phyloP scores from a whole-genome alignment of 176 grass and related monocot genomes.

The Thinopyrum elongatum region DNA sequence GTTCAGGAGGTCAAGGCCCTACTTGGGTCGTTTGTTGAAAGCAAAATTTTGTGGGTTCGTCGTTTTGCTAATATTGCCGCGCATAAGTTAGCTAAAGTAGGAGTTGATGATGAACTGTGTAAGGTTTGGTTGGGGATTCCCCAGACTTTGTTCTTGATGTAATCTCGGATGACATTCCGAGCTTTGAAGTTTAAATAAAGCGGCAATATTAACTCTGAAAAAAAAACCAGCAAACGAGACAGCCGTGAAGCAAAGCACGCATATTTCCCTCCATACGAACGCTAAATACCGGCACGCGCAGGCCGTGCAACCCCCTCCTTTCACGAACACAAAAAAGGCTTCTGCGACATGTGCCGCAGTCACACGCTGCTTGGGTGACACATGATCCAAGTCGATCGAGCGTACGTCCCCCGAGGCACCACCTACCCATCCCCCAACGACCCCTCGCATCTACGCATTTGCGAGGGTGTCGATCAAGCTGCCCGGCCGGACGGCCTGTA shows the following conservation, averaged over 20 bases:
- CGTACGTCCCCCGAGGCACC: background rate
- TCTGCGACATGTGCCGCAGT: background rate
- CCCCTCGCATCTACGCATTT: slow-evolving; percentile 40
- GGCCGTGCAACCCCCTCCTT: background rate
- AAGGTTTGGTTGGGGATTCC: too few relatives aligned
- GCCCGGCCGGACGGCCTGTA: background rate
- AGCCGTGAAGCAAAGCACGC: background rate
- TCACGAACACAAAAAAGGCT: background rate
- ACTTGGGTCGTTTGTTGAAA: too few relatives aligned
- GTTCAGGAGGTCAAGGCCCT: too few relatives aligned
- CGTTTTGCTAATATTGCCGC: too few relatives aligned
- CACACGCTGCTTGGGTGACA: slow-evolving; percentile 1
- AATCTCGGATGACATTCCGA: too few relatives aligned
- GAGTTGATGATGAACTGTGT: too few relatives aligned
- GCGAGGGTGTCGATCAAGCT: background rate
- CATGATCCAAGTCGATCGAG: slow-evolving; percentile 35
- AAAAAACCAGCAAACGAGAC: background rate
- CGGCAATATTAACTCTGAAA: too few relatives aligned
- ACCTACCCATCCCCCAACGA: slow-evolving; percentile 31
- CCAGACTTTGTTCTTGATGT: too few relatives aligned
- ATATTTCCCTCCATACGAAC: background rate
- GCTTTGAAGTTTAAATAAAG: too few relatives aligned
- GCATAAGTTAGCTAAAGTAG: too few relatives aligned
- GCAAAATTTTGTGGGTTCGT: too few relatives aligned
- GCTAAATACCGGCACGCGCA: background rate